phyloP scores from a whole-genome alignment of 1,139 yeast species.

The Hyphopichia fennica region DNA sequence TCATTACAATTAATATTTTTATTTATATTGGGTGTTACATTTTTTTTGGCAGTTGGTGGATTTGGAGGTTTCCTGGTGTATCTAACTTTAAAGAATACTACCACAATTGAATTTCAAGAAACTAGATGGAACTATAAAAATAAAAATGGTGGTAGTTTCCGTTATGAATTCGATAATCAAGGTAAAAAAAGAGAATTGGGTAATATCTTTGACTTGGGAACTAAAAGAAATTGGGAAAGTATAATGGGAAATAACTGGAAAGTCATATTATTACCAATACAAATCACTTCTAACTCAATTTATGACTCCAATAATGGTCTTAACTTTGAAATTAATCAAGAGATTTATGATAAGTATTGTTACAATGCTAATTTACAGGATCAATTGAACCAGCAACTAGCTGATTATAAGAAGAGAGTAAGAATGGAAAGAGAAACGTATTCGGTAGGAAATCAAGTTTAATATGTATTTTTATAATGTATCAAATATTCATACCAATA shows the following conservation, averaged over 20 bases:
- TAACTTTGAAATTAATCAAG: constrained; percentile 49
- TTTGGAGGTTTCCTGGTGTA: constrained; percentile 65
- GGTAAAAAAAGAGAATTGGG: constrained; percentile 39
- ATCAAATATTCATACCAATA: constrained; percentile 11
- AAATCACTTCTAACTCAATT: constrained; percentile 21
- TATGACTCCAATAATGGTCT: constrained; percentile 48
- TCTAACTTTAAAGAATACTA: constrained; percentile 59
- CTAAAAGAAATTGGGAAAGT: constrained; percentile 55
- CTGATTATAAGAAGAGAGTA: constrained; percentile 24
- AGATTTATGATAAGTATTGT: constrained; percentile 38
- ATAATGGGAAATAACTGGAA: constrained; percentile 69
- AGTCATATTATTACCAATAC: constrained; percentile 75
- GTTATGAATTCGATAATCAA: constrained; percentile 40
- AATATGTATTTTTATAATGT: constrained; percentile 22
- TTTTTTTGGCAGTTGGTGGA: constrained; percentile 58
- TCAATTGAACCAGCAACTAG: constrained; percentile 47
- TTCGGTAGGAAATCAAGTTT: background rate
- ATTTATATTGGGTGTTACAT: constrained; percentile 59
- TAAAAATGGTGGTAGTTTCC: constrained; percentile 17
- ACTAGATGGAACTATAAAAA: constrained; percentile 48
- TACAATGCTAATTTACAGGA: constrained; percentile 47
- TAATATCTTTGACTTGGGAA: constrained; percentile 78
- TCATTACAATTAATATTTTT: constrained; percentile 62
- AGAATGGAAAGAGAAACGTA: constrained; percentile 15
- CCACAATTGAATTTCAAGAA: constrained; percentile 79